A percentile compares a stretch with the other conserved stretches of the same genome.
Evolutionary conservation across 306 rosid species (phyloP).

Genomic region (Vigna angularis): DNA sequence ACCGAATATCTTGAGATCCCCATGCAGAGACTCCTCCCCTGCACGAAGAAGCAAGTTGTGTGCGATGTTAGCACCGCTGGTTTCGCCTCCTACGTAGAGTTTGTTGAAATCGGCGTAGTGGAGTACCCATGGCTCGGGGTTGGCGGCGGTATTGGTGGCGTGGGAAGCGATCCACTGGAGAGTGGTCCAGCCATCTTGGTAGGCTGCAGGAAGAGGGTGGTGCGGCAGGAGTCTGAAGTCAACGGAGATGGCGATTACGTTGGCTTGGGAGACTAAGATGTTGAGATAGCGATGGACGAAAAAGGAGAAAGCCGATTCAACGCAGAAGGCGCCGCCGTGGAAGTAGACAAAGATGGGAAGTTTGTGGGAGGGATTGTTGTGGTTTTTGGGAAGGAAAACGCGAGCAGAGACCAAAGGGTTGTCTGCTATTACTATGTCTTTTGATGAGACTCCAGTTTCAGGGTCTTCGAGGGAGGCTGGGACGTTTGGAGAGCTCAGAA

Average conservation of each 20-base stretch:
- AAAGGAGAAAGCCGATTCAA: constrained; percentile 50
- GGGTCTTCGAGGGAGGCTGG: constrained; percentile 42
- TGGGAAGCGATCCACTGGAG: constrained; percentile 55
- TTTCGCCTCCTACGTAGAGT: constrained; percentile 49
- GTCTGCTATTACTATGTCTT: constrained; percentile 45
- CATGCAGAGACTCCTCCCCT: constrained; percentile 12
- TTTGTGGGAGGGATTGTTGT: constrained; percentile 4
- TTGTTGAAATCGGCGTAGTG: constrained; percentile 44
- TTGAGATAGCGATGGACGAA: constrained; percentile 23
- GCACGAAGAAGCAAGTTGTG: constrained; percentile 52
- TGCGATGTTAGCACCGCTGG: constrained; percentile 48
- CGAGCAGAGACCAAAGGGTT: constrained; percentile 43
- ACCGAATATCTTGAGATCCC: constrained; percentile 40
- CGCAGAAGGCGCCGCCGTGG: constrained; percentile 53
- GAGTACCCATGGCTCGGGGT: constrained; percentile 41
- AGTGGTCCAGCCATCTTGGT: constrained; percentile 51
- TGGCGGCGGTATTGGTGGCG: neutral
- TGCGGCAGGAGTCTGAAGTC: constrained; percentile 48
- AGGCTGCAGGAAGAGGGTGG: constrained; percentile 53
- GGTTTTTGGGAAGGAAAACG: constrained; percentile 41
- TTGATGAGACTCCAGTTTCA: constrained; percentile 47
- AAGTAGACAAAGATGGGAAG: constrained; percentile 51
- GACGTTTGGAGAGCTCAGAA: constrained; percentile 29
- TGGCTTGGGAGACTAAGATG: constrained; percentile 35
- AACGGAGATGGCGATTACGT: constrained; percentile 36